Evolutionary conservation across 1,284 basidiomycete species (phyloP).

Genomic region (Puccinia brachypodii): DNA sequence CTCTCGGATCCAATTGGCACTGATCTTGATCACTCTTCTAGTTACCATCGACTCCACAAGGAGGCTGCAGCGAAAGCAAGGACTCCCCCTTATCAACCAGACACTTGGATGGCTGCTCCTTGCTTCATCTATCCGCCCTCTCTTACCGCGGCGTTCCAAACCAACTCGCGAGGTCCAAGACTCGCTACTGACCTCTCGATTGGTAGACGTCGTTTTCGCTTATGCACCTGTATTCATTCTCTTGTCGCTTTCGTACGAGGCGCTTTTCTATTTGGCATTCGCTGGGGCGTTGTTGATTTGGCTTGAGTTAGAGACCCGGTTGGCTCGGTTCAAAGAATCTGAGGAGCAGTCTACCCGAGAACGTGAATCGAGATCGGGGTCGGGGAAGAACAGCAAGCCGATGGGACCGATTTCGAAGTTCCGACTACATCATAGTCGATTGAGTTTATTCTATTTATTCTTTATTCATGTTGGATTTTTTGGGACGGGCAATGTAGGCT

Average conservation of each 20-base stretch:
- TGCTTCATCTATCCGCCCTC: conserved; percentile 35
- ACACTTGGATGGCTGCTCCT: conserved; percentile 66
- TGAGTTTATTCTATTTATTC: conserved; percentile 79
- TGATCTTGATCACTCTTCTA: conserved; percentile 62
- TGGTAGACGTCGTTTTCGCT: conserved; percentile 57
- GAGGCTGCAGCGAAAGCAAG: conserved; percentile 67
- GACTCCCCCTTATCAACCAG: conserved; percentile 69
- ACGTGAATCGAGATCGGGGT: neutral
- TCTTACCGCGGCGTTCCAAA: conserved; percentile 18
- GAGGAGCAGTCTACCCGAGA: neutral
- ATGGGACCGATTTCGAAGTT: conserved; percentile 56
- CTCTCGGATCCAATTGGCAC: conserved; percentile 54
- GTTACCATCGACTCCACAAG: conserved; percentile 65
- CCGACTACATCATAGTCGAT: conserved; percentile 67
- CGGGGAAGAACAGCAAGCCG: too few species aligned
- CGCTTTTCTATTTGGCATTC: conserved; percentile 74
- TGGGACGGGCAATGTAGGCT: conserved; percentile 69
- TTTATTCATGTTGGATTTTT: conserved; percentile 86
- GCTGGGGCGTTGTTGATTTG: conserved; percentile 68
- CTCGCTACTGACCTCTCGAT: conserved; percentile 10
- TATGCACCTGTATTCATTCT: conserved; percentile 77
- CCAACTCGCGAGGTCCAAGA: neutral
- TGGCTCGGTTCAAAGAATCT: conserved; percentile 51
- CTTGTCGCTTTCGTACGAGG: conserved; percentile 78
- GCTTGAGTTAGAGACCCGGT: conserved; percentile 67